These are phyloP conservation scores for Scleroderma citrinum DNA, from an alignment of 768 basidiomycete species.

Conservation along the genomic window DNA sequence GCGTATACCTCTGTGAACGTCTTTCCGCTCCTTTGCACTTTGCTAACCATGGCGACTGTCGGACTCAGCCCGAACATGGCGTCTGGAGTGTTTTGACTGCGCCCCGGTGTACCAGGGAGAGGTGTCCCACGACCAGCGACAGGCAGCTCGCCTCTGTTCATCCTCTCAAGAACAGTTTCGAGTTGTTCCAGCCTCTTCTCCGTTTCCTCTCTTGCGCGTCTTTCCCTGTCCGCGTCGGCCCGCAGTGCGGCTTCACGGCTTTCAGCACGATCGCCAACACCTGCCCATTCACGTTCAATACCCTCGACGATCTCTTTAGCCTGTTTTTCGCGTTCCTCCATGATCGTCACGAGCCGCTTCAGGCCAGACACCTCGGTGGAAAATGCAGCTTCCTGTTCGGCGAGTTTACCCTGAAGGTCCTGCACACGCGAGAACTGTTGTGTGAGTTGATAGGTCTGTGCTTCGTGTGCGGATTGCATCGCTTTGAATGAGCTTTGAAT, in stretches of 20 bases:
- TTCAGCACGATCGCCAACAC: constrained; percentile 63
- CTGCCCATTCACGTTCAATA: constrained; percentile 80
- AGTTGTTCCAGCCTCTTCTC: constrained; percentile 71
- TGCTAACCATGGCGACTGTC: constrained; percentile 80
- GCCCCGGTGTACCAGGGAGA: constrained; percentile 37
- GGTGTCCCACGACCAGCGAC: constrained; percentile 40
- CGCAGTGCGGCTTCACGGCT: constrained; percentile 58
- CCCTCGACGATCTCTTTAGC: constrained; percentile 76
- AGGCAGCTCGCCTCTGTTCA: constrained; percentile 69
- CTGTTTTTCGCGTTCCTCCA: constrained; percentile 85
- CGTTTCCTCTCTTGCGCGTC: constrained; percentile 56
- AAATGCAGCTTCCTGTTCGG: constrained; percentile 81
- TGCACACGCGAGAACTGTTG: constrained; percentile 73
- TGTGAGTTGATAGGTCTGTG: constrained; percentile 70
- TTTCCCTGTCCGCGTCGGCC: constrained; percentile 71
- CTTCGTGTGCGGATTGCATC: constrained; percentile 63
- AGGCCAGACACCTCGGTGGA: constrained; percentile 69
- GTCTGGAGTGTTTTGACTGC: constrained; percentile 41
- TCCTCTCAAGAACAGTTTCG: constrained; percentile 62
- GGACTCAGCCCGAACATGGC: constrained; percentile 74
- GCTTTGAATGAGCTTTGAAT: constrained; percentile 65
- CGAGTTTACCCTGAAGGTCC: constrained; percentile 69
- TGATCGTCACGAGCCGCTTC: constrained; percentile 69
- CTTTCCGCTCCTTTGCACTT: constrained; percentile 75
- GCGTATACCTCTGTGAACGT: constrained; percentile 93